These are phyloP conservation scores for Tuber indicum DNA, from an alignment of 495 filamentous ascomycete species.

Conservation along the genomic window DNA sequence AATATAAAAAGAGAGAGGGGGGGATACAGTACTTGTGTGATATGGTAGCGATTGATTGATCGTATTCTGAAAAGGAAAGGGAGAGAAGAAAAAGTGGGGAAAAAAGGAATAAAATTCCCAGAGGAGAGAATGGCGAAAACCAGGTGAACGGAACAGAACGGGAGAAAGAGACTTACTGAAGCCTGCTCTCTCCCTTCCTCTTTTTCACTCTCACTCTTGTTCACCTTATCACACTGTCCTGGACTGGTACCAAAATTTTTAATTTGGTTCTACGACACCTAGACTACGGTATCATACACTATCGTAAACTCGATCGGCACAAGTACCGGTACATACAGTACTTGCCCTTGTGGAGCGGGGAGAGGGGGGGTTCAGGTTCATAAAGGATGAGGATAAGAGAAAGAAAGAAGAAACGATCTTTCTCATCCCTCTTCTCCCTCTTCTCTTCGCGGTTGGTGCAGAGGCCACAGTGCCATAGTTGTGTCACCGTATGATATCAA, in stretches of 20 bases:
- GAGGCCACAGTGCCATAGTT: neutral
- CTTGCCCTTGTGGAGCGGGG: neutral
- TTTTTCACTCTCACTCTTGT: neutral
- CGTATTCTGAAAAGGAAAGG: neutral
- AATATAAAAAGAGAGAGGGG: neutral
- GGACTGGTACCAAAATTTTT: neutral
- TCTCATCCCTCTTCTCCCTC: neutral
- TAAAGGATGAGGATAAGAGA: neutral
- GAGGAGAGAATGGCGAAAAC: conserved; percentile 21
- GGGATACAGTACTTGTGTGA: neutral
- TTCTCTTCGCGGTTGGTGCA: neutral
- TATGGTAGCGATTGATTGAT: neutral
- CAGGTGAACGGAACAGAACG: conserved; percentile 25
- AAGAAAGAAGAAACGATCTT: neutral
- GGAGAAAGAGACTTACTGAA: neutral
- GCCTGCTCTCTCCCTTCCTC: neutral
- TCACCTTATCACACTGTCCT: neutral
- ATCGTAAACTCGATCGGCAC: neutral
- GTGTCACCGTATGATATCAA: neutral
- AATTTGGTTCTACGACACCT: neutral
- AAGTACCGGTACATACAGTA: neutral
- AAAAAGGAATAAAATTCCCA: conserved; percentile 6
- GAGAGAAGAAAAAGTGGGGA: too few species aligned
- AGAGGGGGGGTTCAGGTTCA: neutral
- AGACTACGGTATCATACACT: neutral